phyloP scores from a whole-genome alignment of 805 yeast species.

The Saccharomycopsis olivae region DNA sequence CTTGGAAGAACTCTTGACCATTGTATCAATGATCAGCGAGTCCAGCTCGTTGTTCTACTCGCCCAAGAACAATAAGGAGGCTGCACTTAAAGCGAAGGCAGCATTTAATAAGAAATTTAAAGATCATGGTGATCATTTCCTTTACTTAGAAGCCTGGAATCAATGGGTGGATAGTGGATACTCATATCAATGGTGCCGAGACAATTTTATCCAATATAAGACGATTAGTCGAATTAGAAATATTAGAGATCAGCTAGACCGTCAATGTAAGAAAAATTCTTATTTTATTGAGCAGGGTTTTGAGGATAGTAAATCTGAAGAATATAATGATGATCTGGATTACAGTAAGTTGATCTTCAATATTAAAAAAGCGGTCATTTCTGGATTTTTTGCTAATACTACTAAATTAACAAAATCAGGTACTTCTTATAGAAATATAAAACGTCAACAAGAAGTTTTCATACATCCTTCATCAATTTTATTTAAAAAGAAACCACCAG shows the following conservation, averaged over 20 bases:
- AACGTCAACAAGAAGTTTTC: slow-evolving; percentile 59
- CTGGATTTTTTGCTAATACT: slow-evolving; percentile 63
- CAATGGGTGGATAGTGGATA: slow-evolving; percentile 63
- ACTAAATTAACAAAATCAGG: slow-evolving; percentile 52
- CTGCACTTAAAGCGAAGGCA: slow-evolving; percentile 55
- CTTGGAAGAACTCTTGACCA: slow-evolving; percentile 55
- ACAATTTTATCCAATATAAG: slow-evolving; percentile 69
- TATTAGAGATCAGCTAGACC: slow-evolving; percentile 57
- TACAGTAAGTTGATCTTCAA: slow-evolving; percentile 21
- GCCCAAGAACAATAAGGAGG: slow-evolving; percentile 55
- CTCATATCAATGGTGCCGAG: slow-evolving; percentile 76
- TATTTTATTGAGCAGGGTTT: slow-evolving; percentile 23
- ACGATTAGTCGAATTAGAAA: slow-evolving; percentile 59
- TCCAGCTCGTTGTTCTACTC: slow-evolving; percentile 59
- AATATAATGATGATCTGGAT: slow-evolving; percentile 17
- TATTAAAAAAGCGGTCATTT: slow-evolving; percentile 44
- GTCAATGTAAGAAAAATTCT: slow-evolving; percentile 47
- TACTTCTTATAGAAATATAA: slow-evolving; percentile 51
- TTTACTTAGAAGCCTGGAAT: slow-evolving; percentile 63
- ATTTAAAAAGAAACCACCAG: slow-evolving; percentile 56
- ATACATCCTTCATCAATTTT: slow-evolving; percentile 83
- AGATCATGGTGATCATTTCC: slow-evolving; percentile 67
- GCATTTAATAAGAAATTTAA: slow-evolving; percentile 35
- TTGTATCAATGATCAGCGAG: slow-evolving; percentile 78
- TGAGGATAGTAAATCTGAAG: slow-evolving; percentile 25